A percentile compares a stretch with the other conserved stretches of the same genome.
Evolutionary conservation across 2,329 filamentous ascomycete species (phyloP).

Genomic region (Shiraia sp.): DNA sequence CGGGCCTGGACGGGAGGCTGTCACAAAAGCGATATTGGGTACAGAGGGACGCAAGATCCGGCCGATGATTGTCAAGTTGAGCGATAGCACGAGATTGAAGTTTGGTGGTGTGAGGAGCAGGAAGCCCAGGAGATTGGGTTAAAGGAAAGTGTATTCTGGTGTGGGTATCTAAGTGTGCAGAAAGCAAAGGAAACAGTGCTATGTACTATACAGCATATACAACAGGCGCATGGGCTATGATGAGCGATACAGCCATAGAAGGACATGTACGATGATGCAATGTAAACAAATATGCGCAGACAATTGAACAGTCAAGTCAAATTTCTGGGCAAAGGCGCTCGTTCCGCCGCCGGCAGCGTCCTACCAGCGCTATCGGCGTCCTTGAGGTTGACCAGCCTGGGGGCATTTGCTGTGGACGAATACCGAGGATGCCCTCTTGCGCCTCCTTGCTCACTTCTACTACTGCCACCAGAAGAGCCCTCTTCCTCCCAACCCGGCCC

Average conservation of each 20-base stretch:
- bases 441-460: conserved; percentile 40
- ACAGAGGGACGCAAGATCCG: conserved; percentile 78
- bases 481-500: conserved; percentile 35
- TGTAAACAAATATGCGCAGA: conserved; percentile 4
- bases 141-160: conserved; percentile 30
- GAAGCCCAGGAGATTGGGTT: conserved; percentile 80
- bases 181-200: neutral
- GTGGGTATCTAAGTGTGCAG: conserved; percentile 28
- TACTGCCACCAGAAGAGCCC: conserved; percentile 32
- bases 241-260: conserved; percentile 5
- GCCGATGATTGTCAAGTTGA: conserved; percentile 74
- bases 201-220: conserved; percentile 26
- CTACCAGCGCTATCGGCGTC: conserved; percentile 50
- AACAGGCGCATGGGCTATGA: conserved; percentile 18
- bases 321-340: conserved; percentile 49
- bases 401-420: conserved; percentile 34
- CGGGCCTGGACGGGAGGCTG: conserved; percentile 83
- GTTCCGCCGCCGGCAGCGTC: conserved; percentile 49
- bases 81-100: conserved; percentile 87
- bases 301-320: conserved; percentile 33
- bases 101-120: conserved; percentile 91
- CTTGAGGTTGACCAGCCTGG: conserved; percentile 41
- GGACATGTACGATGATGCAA: conserved; percentile 8
- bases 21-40: conserved; percentile 85
- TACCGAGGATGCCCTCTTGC: conserved; percentile 36